Conservation (phyloP, 1,284 basidiomycete genomes). For the Tilletiopsis washingtonensis region DNA sequence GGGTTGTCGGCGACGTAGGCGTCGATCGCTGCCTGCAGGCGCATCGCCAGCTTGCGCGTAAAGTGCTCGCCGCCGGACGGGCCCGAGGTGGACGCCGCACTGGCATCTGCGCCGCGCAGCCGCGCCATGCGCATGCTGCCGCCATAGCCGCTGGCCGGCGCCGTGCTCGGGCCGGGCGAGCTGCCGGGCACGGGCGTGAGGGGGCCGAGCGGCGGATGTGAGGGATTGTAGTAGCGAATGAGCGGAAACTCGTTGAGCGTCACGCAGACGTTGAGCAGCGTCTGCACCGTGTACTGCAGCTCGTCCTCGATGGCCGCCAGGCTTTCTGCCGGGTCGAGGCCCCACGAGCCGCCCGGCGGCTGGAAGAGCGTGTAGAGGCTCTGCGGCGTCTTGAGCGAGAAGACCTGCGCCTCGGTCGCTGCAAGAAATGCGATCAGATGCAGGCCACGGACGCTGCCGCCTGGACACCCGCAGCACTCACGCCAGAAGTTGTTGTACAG, state of each 20-base stretch:
- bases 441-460: not conserved
- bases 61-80: constrained; percentile 23
- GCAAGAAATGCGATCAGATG: not conserved
- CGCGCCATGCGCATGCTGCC: constrained; percentile 29
- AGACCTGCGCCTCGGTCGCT: constrained; percentile 29
- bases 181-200: constrained; percentile 14
- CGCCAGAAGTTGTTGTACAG: constrained; percentile 43
- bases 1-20: constrained; percentile 25
- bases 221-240: constrained; percentile 85
- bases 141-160: constrained; percentile 22
- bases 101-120: constrained; percentile 13
- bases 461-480: constrained; percentile 1
- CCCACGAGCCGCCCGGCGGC: constrained; percentile 52
- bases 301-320: constrained; percentile 37
- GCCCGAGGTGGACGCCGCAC: constrained; percentile 6
- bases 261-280: constrained; percentile 66
- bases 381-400: constrained; percentile 36
- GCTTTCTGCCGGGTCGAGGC: constrained; percentile 28
- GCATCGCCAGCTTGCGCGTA: constrained; percentile 38
- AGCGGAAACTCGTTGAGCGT: constrained; percentile 86
- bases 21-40: constrained; percentile 29
- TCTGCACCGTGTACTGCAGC: constrained; percentile 35
- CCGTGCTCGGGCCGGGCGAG: constrained; percentile 12
- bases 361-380: constrained; percentile 25
- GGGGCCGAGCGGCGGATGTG: constrained; percentile 74